Evolutionary conservation across 2,329 filamentous ascomycete species (phyloP), one percentile per base, ranked within the genome.

Genomic region (Cryphonectria nitschkei): DNA sequence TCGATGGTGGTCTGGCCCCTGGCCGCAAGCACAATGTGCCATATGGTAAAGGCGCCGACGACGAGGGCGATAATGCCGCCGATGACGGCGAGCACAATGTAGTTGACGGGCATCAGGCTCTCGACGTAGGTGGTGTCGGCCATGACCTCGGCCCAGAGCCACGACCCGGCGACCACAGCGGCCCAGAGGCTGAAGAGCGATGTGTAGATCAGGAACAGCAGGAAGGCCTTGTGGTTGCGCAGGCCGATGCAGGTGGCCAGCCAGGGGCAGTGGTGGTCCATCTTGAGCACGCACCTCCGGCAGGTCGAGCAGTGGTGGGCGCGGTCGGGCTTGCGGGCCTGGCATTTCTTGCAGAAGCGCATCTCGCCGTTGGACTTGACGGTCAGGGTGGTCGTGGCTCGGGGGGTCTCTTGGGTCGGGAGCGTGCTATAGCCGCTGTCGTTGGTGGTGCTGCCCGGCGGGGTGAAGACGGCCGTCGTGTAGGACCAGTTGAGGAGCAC

Each of bases 241-340:
- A 99, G 84, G 29, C 96, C 96, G 72, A 99, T 93, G 81, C 96
- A 99, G 4, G 94, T 97, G 39, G 96, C 95, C 65, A 99, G 87
- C 96, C 96, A 99, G 22, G 96, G 96, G 80, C 96, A 99, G 83
- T 99, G 96, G 81, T 99, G 96, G 79, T 99, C 96, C 96, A 99
- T 99, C 85, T 99, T 99, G 80, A 99, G 86, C 37, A 99, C 95
- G 80, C 96, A 99, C 77, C 92, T 92, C 75, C 92, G 90, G 82
- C 96, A 99, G 4, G 94, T 97, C 14, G 94, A 97, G 86, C 96
- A 99, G 84, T 99, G 96, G 81, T 99, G 96, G 43, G 95, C 90
- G 73, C 96, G 93, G 82, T 99, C 96, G 58, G 96, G 96, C 84
- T 99, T 99, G 74, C 93, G 89, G 67, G 91, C 91, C 83, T 97